Evolutionary conservation across 2,329 filamentous ascomycete species (phyloP), one percentile per base, ranked within the genome.

Genomic region (Sphaerostilbella broomeana): DNA sequence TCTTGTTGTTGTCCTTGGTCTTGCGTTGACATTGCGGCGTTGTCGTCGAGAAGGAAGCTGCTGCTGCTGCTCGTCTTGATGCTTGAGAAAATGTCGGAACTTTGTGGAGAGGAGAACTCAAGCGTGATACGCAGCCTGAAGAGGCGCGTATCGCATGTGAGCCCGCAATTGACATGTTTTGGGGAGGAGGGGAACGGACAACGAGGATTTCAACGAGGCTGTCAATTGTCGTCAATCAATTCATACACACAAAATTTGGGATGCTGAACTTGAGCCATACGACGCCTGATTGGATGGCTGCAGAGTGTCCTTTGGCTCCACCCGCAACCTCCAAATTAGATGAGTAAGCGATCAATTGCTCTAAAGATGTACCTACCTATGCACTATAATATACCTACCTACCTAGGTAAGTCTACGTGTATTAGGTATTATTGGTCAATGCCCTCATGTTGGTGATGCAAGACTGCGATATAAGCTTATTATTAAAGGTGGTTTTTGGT

Each of bases 1-100:
- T 68, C 49, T 75, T 80, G 69, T 86, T 95, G 65, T 77, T 78
- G 67, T 95, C 89, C 56, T 79, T 77, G 46, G 56, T 62, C 56
- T 65, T 68, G 61, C 67, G 66, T 54, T 67, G 65, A 50, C 62
- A 69, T 51, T 64, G 68, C 47, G 60, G 65, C 47, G 63, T 63
- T 36, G 74, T 73, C 42, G 77, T 81, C 35, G 79, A 77, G 60
- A 79, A 73, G 47, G 57, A 43, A 15, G 58, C 51, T 19, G 56
- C 53, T 27, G 58, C 51, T 19, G 56, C 53, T 27, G 44, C 40
- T 48, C 48, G 47, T 8, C 46, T 46, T 22, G 46, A 22, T 13
- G 35, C 35, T 32, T 42, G 35, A 29, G 42, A 34, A 10, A 43
- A 16, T 18, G 33, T 19, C 12, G 43, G 22, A 12, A 21, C 13